Conservation (phyloP, 73 alveolate species). For the Uronychia binucleata region DNA sequence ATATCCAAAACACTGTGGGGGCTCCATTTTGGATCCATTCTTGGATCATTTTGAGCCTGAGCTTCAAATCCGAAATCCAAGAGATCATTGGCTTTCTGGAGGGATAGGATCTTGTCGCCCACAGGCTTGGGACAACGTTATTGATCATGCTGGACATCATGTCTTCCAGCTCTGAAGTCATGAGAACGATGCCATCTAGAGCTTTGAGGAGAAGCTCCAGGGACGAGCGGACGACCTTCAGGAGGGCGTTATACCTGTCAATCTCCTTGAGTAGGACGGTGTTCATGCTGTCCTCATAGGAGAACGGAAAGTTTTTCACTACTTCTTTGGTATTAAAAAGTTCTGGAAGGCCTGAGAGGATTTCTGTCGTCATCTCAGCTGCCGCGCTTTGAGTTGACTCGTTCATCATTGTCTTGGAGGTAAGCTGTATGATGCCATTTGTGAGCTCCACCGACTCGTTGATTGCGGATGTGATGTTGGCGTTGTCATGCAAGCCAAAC, state of each 20-base stretch:
- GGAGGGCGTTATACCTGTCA: conserved; percentile 87
- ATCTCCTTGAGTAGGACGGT: conserved; percentile 94
- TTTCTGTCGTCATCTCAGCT: conserved; percentile 81
- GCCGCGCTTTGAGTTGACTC: conserved; percentile 67
- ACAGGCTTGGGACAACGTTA: conserved; percentile 84
- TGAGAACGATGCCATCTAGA: conserved; percentile 87
- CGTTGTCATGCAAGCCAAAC: conserved; percentile 94
- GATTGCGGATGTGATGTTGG: conserved; percentile 89
- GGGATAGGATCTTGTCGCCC: conserved; percentile 91
- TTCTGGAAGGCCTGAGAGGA: conserved; percentile 75
- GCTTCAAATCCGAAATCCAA: conserved; percentile 83
- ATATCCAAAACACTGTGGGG: conserved; percentile 94
- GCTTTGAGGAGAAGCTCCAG: conserved; percentile 80
- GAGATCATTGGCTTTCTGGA: conserved; percentile 87
- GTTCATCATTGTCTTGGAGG: conserved; percentile 66
- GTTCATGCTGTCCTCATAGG: conserved; percentile 89
- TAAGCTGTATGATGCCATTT: conserved; percentile 70
- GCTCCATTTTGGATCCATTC: conserved; percentile 93
- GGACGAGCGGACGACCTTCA: conserved; percentile 78
- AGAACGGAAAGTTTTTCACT: conserved; percentile 85
- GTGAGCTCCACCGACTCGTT: conserved; percentile 85
- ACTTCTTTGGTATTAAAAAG: conserved; percentile 83
- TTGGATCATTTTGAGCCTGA: conserved; percentile 85
- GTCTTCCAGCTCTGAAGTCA: conserved; percentile 89
- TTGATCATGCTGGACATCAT: conserved; percentile 81